Evolutionary conservation across 306 rosid genomes (phyloP), one percentile per base, ranked within the genome.

Genomic region (Quercus mongolica): DNA sequence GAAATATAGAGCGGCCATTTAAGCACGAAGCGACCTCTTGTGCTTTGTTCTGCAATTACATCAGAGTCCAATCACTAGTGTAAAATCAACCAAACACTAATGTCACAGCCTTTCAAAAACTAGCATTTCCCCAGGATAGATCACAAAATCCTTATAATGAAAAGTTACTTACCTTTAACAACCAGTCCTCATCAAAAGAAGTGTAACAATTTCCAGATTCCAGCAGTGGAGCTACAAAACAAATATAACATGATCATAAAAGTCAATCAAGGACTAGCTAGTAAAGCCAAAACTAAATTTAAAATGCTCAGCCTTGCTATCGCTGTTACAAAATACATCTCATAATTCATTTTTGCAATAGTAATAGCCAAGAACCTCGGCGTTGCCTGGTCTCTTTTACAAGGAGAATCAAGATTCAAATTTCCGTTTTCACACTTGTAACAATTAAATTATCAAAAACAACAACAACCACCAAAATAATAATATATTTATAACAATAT

Each of bases 1-100:
- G 77, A 74, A 52, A 74, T 74, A 56, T 31, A 10, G 63, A 23
- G 21, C 77, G 77, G 17, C 67, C 77, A 17, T 74, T 74, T 74
- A 74, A 74, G 46, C 19, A n/a, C 31, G 51, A 74, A 74, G 49
- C 17, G 49, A 54, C 28, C 77, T 74, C 77, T 56, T 74, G 67
- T 56, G 64, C 67, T 64, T 54, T 74, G 64, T 18, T 74, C 77
- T 74, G 65, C 72, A 33, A 17, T 67, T 19, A 31, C 52, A 9
- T 31, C 71, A 19, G 23, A 67, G 21, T 9, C 71, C 71, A 33
- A 33, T 67, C 51, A 35, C 49, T 15, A 67, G 72, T 8, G 15
- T 31, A 33, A 30, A n/a, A 21, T 30, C 33, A 64, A 15, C 44
- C 70, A 64, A 64, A 17, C 13, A 28, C 30, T 15, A 31, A 28